Percentiles rank a stretch among this genome's conserved stretches.
Evolutionary conservation across 2,329 filamentous ascomycete genomes (phyloP).

Genomic region (Pseudogymnoascus sp.): DNA sequence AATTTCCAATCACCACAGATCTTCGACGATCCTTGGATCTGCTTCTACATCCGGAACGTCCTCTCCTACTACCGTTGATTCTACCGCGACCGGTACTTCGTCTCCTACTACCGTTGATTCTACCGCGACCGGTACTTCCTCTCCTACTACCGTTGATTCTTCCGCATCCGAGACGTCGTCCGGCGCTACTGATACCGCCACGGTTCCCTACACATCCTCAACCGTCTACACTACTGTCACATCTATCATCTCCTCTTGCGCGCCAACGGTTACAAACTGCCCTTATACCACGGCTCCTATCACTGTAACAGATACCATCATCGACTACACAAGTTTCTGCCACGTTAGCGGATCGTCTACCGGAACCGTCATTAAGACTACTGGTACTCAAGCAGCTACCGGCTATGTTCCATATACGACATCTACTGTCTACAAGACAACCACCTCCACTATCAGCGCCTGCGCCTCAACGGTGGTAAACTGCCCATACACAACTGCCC

Average conservation of each 20-base stretch:
- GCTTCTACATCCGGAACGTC: neutral
- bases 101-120: neutral
- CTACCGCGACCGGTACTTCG: neutral
- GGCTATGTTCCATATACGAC: neutral
- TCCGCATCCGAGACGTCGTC: neutral
- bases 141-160: neutral
- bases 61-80: neutral
- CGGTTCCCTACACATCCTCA: neutral
- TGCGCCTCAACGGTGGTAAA: conserved; percentile 10
- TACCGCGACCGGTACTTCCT: neutral
- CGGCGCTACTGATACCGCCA: neutral
- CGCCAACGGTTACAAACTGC: neutral
- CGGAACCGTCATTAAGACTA: conserved; percentile 19
- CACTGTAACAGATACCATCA: conserved; percentile 13
- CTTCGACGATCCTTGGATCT: neutral
- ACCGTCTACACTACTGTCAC: neutral
- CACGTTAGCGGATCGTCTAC: conserved; percentile 12
- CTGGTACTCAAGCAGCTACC: conserved; percentile 22
- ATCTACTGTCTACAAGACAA: conserved; percentile 12
- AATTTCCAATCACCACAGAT: neutral
- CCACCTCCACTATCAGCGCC: conserved; percentile 22
- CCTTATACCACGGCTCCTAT: neutral
- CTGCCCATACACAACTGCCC: conserved; percentile 24
- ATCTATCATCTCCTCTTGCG: neutral
- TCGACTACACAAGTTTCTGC: conserved; percentile 22